Evolutionary conservation across 768 basidiomycete genomes (phyloP).

Genomic region (Termitomyces sp.): DNA sequence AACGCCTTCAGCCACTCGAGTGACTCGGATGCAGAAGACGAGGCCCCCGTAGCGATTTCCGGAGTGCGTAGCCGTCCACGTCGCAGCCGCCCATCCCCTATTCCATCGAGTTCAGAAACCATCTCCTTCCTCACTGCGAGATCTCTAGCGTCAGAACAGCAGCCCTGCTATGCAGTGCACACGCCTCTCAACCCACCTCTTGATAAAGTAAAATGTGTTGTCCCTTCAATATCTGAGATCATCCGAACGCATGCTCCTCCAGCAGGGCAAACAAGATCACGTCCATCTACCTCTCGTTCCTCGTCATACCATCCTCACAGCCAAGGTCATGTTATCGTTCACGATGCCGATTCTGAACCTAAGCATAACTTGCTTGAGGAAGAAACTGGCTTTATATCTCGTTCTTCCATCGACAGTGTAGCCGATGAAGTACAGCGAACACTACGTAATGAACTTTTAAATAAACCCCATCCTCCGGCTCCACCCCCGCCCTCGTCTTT

Average conservation of each 20-base stretch:
- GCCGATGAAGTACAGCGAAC: slow-evolving; percentile 77
- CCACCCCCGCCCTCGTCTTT: slow-evolving; percentile 36
- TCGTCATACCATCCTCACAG: slow-evolving; percentile 46
- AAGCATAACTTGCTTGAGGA: slow-evolving; percentile 46
- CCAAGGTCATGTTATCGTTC: slow-evolving; percentile 39
- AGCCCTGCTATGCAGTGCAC: slow-evolving; percentile 9
- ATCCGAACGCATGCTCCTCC: slow-evolving; percentile 76
- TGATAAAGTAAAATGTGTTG: slow-evolving; percentile 42
- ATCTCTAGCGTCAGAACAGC: slow-evolving; percentile 5
- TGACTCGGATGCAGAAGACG: slow-evolving; percentile 50
- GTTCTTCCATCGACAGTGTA: slow-evolving; percentile 87
- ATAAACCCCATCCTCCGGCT: slow-evolving; percentile 28
- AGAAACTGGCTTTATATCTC: slow-evolving; percentile 60
- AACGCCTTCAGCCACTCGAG: slow-evolving; percentile 26
- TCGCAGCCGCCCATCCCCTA: slow-evolving; percentile 26
- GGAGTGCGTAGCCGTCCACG: slow-evolving; percentile 28
- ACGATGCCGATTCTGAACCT: slow-evolving; percentile 50
- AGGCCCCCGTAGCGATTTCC: slow-evolving; percentile 20
- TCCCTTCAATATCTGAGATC: slow-evolving; percentile 85
- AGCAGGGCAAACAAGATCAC: slow-evolving; percentile 44
- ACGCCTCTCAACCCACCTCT: slow-evolving; percentile 11
- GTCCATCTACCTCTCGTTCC: slow-evolving; percentile 37
- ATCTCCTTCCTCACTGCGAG: slow-evolving; percentile 12
- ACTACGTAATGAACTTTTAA: slow-evolving; percentile 51
- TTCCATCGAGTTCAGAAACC: slow-evolving; percentile 22